Evolutionary conservation across 176 grass and related monocot genomes (phyloP), one percentile per base, ranked within the genome.

Genomic region (Cocos nucifera): DNA sequence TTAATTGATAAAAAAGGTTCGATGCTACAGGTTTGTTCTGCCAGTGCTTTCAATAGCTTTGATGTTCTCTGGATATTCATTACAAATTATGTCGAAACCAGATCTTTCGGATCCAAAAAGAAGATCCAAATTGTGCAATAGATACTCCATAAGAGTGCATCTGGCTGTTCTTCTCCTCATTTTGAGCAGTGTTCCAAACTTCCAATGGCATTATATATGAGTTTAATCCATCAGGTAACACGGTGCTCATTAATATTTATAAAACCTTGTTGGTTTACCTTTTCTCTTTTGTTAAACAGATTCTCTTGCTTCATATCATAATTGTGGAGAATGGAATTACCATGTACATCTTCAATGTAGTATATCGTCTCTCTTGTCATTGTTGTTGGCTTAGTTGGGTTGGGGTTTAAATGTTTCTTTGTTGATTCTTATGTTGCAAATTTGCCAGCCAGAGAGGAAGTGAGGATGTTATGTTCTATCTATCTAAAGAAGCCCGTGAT

Each of bases 151-250:
- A 58, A 77, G 57, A 62, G 49, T 87, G 58, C 84, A 85, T 24
- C 57, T 87, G 55, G 74, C 78, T 75, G 72, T 87, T 48, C 50
- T 85, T 51, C 62, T 90, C 56, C 86, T 96, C 48, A 20, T 90
- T 35, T 22, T 90, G 56, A 85, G 86, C 14, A 96, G 90, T 80
- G 62, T 87, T 75, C 91, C n/a, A n/a, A n/a, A n/a, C n/a, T n/a
- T n/a, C n/a, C 86, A 14, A 88, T 90, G 91, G 86, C 86, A 19
- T 64, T 87, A 74, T 90, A 96, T 79, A 96, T 90, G 86, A 74
- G 77, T 26, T 50, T 81, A 59, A 67, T 78, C 71, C 91, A 96
- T 87, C 91, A 96, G 70, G 91, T 96, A 74, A 82, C 62, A 28
- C 17, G 35, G 74, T 30, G 30, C 30, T 32, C 5, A 32, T 32